Base-by-base conservation (phyloP, 371 early-diverging fungal genomes). In the Dinochytrium kinnereticum region DNA sequence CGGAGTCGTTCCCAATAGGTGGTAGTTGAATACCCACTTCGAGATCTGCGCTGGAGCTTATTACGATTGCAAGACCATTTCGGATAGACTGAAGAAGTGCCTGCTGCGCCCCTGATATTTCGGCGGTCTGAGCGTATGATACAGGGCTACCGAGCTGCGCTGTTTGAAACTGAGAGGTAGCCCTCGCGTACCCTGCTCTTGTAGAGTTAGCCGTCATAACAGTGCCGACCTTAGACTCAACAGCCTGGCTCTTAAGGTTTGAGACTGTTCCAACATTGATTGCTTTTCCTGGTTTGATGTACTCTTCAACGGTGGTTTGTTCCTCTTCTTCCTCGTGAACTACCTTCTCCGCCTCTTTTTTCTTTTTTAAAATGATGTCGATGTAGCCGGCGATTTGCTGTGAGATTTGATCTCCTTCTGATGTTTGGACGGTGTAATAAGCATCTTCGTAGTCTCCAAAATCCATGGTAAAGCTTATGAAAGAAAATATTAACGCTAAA, bases 351-450 rank as follows among this genome's bases (percentile, higher is more conserved):
- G 81, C 78, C 38, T 85, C 84, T 51, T 82, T 86, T 40, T 80
- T 79, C 75, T 85, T 85, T 75, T 86, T 88, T 38, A 89, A 51
- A 64, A 87, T 85, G 44, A 89, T 89, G 70, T 88, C 89, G 80
- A 89, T 88, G 75, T 89, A 89, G 1, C 89, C 89, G 0, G 82
- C 73, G 72, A 89, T 88, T 7, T 88, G 79, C 67, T 84, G 84
- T 13, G 87, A 86, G 17, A 89, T 87, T 61, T 81, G 78, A 57
- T 88, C 88, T 30, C 89, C 89, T 70, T 88, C 88, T 0, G 53
- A 53, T 2, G 89, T 88, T 57, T 87, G 80, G 13, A 89, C 87
- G n/a, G 77, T 77, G 72, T 87, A 88, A 61, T 84, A 87, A 0
- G 77, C 68, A 36, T 88, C 81, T 5, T 81, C 79, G 67, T 88